Evolutionary conservation across 192 early-diverging fungal genomes (phyloP), one percentile per base, ranked within the genome.

Genomic region (Entomortierella lignicola): DNA sequence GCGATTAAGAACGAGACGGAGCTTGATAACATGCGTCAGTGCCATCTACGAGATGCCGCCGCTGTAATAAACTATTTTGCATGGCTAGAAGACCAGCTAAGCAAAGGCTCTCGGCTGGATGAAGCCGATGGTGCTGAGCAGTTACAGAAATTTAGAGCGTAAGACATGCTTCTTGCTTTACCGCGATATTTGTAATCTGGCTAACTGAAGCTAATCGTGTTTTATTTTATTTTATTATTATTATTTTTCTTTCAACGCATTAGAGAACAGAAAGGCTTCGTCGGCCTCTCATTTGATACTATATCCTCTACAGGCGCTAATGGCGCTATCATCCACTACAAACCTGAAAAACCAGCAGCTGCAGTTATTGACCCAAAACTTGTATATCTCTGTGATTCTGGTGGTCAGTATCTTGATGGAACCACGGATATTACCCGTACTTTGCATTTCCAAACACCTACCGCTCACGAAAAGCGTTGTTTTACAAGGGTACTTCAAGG

Each of bases 391-490:
- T 95, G 94, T 67, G 98, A 99, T 84, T 96, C 94, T 54, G 98
- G 98, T 34, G 98, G 91, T 42, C 98, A 99, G 82, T 99, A 95
- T 85, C 84, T 66, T 58, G 96, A 99, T 62, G 97, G 97, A 42
- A 99, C 97, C 17, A 99, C 97, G 0, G 98, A 99, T 72, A 89
- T 94, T 20, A 99, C 98, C 7, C 93, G 98, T 32, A 99, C 98
- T 0, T 63, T 91, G 27, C 96, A 98, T 82, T 97, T 98, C 85
- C 89, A 91, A 42, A 84, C 85, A 26, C 97, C 97, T 12, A 91
- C 91, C 1, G 89, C 77, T 0, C 88, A 92, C 83, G 91, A 99
- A 79, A 94, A 90, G 77, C 92, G 94, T 53, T 94, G 93, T 68
- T 98, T 94, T 80, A 99, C 98, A 1, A 90, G 96, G 20, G 98